A percentile compares a stretch with the other conserved stretches of the same genome.
phyloP scores from a whole-genome alignment of 2,329 filamentous ascomycete genomes.

The Calycina marina region DNA sequence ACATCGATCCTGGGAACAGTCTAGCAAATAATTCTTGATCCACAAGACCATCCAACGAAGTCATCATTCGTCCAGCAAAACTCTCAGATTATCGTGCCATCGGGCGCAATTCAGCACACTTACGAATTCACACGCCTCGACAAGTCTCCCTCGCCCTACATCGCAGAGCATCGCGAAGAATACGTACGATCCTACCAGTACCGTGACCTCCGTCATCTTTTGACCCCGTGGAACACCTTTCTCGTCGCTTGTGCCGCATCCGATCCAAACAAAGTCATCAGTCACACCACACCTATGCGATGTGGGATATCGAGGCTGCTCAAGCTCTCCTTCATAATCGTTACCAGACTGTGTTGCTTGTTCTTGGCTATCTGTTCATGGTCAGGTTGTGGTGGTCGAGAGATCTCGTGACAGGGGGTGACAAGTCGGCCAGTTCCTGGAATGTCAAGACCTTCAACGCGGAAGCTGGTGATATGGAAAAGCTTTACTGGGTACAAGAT shows the following conservation, averaged over 20 bases:
- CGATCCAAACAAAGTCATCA: slow-evolving; percentile 7
- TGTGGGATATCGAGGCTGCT: slow-evolving; percentile 13
- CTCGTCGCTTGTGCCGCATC: slow-evolving; percentile 10
- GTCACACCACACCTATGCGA: slow-evolving; percentile 11
- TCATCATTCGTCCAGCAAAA: slow-evolving; percentile 10
- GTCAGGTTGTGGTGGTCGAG: slow-evolving; percentile 1
- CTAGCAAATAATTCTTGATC: too few relatives aligned
- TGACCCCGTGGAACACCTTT: slow-evolving; percentile 8
- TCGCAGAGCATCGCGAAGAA: slow-evolving; percentile 5
- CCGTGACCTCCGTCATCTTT: slow-evolving; percentile 7
- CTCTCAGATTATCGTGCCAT: slow-evolving; percentile 9
- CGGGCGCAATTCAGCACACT: slow-evolving; percentile 10
- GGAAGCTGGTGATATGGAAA: slow-evolving; percentile 2
- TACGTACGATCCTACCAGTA: slow-evolving; percentile 8
- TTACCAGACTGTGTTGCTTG: slow-evolving; percentile 2
- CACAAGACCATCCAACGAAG: neutral
- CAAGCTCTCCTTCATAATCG: slow-evolving; percentile 4
- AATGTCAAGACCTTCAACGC: slow-evolving; percentile 2
- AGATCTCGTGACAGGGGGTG: slow-evolving; percentile 3
- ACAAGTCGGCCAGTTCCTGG: slow-evolving; percentile 6
- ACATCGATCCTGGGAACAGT: too few relatives aligned
- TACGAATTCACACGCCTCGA: slow-evolving; percentile 10
- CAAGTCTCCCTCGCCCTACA: slow-evolving; percentile 10
- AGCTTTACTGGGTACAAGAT: slow-evolving; percentile 10
- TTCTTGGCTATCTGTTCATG: slow-evolving; percentile 6